phyloP scores from a whole-genome alignment of 495 filamentous ascomycete species.

The Annulohypoxylon nitens region DNA sequence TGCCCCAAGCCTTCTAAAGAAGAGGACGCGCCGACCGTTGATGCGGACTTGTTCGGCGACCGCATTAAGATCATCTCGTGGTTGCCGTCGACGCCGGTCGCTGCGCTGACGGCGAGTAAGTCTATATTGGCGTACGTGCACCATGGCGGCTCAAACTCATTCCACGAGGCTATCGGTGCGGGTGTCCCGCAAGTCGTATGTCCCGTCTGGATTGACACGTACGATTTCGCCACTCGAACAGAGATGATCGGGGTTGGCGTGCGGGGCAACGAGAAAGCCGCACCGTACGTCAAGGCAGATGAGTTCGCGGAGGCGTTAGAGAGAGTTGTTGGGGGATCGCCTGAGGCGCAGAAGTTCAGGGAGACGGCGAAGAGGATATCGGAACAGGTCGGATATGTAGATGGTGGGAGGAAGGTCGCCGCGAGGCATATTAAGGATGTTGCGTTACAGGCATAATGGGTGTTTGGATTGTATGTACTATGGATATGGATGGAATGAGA shows the following conservation, averaged over 20 bases:
- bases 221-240: slow-evolving; percentile 3
- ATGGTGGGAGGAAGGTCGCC: slow-evolving; percentile 1
- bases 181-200: slow-evolving; percentile 11
- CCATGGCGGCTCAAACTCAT: background rate
- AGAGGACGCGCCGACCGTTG: background rate
- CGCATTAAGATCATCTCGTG: background rate
- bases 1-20: slow-evolving; percentile 9
- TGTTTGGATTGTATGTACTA: background rate
- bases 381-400: background rate
- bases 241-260: slow-evolving; percentile 13
- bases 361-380: slow-evolving; percentile 11
- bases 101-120: slow-evolving; percentile 6
- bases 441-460: background rate
- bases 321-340: background rate
- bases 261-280: background rate
- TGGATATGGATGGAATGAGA: background rate
- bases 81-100: slow-evolving; percentile 5
- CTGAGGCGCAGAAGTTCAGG: slow-evolving; percentile 1
- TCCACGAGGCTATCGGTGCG: slow-evolving; percentile 9
- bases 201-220: slow-evolving; percentile 10
- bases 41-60: background rate
- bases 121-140: slow-evolving; percentile 5
- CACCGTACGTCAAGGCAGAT: background rate
- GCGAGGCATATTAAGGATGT: slow-evolving; percentile 9
- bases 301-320: background rate